Conservation (phyloP, 225 moss, liverwort and hornwort genomes). For the Polytrichum commune region DNA sequence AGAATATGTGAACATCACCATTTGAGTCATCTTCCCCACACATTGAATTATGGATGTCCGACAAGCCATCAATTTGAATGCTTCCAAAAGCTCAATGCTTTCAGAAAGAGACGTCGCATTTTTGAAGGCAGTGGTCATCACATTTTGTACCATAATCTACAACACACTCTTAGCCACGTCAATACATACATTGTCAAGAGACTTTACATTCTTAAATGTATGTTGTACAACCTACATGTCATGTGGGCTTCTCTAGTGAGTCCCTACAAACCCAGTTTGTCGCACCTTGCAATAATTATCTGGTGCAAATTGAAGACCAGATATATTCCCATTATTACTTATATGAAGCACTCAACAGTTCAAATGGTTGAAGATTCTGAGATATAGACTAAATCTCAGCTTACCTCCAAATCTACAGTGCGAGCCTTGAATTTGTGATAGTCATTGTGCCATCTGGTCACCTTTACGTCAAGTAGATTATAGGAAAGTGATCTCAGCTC, state of each 20-base stretch:
- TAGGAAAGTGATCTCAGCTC: conserved; percentile 61
- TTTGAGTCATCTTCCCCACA: conserved; percentile 67
- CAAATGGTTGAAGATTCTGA: background rate
- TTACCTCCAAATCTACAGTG: conserved; percentile 65
- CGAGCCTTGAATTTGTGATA: conserved; percentile 70
- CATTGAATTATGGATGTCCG: conserved; percentile 50
- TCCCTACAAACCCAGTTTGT: no score
- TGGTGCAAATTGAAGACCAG: no score
- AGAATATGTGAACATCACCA: conserved; percentile 22
- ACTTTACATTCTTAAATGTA: no score
- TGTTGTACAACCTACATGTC: no score
- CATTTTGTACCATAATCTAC: conserved; percentile 84
- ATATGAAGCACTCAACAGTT: no score
- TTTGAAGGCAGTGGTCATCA: conserved; percentile 72
- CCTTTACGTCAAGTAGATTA: conserved; percentile 71
- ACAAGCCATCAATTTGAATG: conserved; percentile 80
- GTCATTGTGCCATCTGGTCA: conserved; percentile 79
- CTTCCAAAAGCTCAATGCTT: conserved; percentile 77
- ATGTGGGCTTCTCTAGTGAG: no score
- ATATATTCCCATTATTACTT: no score
- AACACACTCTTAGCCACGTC: background rate
- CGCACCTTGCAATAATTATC: no score
- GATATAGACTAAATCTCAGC: no score
- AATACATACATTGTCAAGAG: no score
- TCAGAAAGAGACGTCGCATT: conserved; percentile 69